Base-by-base conservation (phyloP, 768 basidiomycete genomes). In the Suillus paluster region DNA sequence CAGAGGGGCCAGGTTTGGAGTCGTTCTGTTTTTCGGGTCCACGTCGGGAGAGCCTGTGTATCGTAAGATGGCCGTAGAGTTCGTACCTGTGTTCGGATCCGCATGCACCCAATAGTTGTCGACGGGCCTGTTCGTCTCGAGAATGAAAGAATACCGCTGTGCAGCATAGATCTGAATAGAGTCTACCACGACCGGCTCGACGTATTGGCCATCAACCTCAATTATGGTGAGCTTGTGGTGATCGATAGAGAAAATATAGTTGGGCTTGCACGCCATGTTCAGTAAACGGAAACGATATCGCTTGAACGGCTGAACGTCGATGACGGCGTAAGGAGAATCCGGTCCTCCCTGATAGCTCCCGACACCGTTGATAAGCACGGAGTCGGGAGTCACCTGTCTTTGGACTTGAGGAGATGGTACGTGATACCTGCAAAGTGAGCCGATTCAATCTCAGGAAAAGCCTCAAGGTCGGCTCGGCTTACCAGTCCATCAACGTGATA, bases 101-200 rank as follows among this genome's bases (percentile, higher is more conserved):
- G 79, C 78, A 19, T 75, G 79, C 49, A 80, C 77, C 78, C 82
- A 81, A 56, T 82, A 83, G 63, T 80, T 82, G 55, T 67, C 72
- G 41, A 78, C 62, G 0, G 73, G 63, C 49, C 75, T 70, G 38
- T 76, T 75, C 2, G 78, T 77, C 50, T 66, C 67, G 9, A 82
- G 62, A 11, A 84, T 68, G 63, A 84, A 72, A 0, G 84, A 82
- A 66, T 86, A 86, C 21, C 85, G 79, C 68, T 86, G 85, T 3
- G 79, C 84, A 14, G 75, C 75, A 57, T 78, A 83, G 41, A 87
- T 81, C 8, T 77, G 68, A 55, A 84, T 76, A 12, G 71, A 65
- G 57, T 83, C 79, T 4, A 81, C 78, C 0, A 57, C 59, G 15
- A 77, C 61, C 0, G 85, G 81, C 5, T 49, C 30, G 75, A 52